Base-by-base conservation (phyloP, 805 yeast species). In the Candida gorgasii region DNA sequence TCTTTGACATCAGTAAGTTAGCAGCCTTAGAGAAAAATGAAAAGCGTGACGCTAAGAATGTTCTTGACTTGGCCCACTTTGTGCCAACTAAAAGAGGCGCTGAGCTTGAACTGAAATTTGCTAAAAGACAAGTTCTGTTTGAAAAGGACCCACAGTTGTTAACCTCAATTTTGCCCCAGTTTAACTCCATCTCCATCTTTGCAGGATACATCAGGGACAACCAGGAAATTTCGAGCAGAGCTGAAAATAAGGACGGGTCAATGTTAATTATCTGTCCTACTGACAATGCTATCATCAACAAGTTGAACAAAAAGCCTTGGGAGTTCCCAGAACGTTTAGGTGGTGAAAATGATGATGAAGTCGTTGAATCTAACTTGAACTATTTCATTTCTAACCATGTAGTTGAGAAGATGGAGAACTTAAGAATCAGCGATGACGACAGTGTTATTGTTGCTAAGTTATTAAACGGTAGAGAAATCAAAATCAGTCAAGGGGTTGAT, bases 221-320 rank as follows among this genome's bases (percentile, higher is more conserved):
- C 54, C 63, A 72, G 12, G 73, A 67, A 9, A 55, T 84, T 19
- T 72, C 76, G 20, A 43, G 54, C 14, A 70, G 73, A 47, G 74
- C 84, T 48, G 80, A 75, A 45, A 61, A 69, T 44, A 58, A 63
- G 12, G 51, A 57, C n/a, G 62, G 66, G 22, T 52, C 69, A 65
- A 43, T 76, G 49, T 62, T 86, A 16, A 74, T 88, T 5, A 75
- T 88, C 54, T 87, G 95, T 2, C 96, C 96, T 6, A 68, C 79
- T 2, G 79, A 88, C 54, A 61, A 59, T 9, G 90, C 88, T 3
- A 54, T 70, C 16, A 43, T 49, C 14, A 37, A 41, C 12, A 58
- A 63, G 44, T 68, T 88, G 45, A 62, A 69, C 1, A 55, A 82
- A 36, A 88, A 87, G 58, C 96, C 96, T 15, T 89, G 95, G 96